Base-by-base conservation (phyloP, 2,329 filamentous ascomycete species). In the Leptosphaerulina australis region DNA sequence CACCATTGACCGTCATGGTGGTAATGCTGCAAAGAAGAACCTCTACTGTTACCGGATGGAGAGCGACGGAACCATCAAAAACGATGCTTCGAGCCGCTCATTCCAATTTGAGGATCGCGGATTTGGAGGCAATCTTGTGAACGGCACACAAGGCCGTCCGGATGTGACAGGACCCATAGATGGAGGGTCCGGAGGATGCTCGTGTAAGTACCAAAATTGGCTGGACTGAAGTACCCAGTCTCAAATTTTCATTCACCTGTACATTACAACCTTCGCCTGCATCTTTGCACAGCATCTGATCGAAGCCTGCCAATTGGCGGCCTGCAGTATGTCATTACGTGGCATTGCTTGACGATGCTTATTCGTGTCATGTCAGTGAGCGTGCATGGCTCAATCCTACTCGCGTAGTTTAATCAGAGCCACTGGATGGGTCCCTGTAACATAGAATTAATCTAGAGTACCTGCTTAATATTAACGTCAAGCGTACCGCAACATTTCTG, bases 31-130 rank as follows among this genome's bases (percentile, higher is more conserved):
- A 20, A 70, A 78, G 54, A 87, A 86, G 67, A 78, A 81, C 53
- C 73, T 84, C 0, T 86, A 84, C 61, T 86, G 83, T 72, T 86
- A 85, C 60, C 76, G 74, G 1, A 67, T 87, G 53, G 77, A 83
- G 56, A 70, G 71, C 17, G 67, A 76, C 11, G 74, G 76, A 5
- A 73, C 74, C 12, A 76, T 83, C 50, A 55, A 63, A 21, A 47
- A 70, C 37, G 54, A 66, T 7, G 44, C 50, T 1, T 53, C 78
- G 33, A 63, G 74, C 3, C 77, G 74, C 56, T 75, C 72, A 50
- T 71, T 84, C 50, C 71, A 81, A 52, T 58, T 78, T n/a, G 83
- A 86, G 64, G 68, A 81, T 44, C 73, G 83, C 7, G 73, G 59
- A 0, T 76, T 79, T 48, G 80, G 77, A 0, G 83, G 82, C 0